Conservation (phyloP, 352 stramenopile genomes). For the Phytophthora multivora region DNA sequence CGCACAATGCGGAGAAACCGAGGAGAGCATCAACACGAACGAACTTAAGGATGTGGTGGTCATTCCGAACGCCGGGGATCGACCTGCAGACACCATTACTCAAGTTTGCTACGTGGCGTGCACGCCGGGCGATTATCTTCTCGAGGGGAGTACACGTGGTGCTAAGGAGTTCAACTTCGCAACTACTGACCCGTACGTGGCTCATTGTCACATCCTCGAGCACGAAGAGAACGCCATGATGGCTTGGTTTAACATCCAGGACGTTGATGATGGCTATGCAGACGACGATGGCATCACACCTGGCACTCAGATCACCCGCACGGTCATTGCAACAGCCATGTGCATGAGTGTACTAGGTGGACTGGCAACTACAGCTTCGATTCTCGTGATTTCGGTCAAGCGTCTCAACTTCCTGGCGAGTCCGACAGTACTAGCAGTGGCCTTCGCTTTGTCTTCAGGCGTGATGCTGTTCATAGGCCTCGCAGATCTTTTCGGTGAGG, state of each 20-base stretch:
- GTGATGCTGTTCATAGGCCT: constrained; percentile 76
- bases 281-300: no score
- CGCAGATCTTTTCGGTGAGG: constrained; percentile 56
- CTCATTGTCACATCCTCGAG: constrained; percentile 76
- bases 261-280: no score
- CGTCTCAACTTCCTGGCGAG: constrained; percentile 52
- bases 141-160: constrained; percentile 48
- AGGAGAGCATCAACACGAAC: constrained; percentile 70
- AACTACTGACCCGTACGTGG: constrained; percentile 67
- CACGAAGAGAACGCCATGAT: constrained; percentile 82
- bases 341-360: no score
- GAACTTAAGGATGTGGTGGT: constrained; percentile 67
- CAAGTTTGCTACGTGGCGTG: constrained; percentile 78
- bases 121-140: constrained; percentile 63
- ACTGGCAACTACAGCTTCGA: no score
- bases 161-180: constrained; percentile 65
- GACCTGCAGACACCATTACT: constrained; percentile 40
- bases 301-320: no score
- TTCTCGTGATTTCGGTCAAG: no score
- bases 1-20: constrained; percentile 66
- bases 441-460: constrained; percentile 61
- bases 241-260: constrained; percentile 23
- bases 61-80: constrained; percentile 62
- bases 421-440: constrained; percentile 45
- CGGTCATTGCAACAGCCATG: no score